These are phyloP conservation scores for Hypocreales sp. DNA, from an alignment of 2,329 filamentous ascomycete species.

Conservation along the genomic window DNA sequence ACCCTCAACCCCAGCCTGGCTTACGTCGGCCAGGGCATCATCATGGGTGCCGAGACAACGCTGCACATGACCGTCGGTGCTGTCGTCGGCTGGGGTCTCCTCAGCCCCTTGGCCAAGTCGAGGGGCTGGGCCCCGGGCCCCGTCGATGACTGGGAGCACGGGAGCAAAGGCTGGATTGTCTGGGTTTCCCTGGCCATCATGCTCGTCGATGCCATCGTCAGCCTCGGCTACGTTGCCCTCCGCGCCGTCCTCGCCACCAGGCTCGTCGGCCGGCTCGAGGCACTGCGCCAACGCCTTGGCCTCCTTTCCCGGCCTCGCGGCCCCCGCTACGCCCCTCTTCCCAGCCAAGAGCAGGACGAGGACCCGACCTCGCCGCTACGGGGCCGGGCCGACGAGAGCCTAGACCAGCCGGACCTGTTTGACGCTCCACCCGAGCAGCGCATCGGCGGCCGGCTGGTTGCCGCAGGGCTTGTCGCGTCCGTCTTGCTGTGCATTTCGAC, in stretches of 20 bases:
- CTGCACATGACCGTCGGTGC: slow-evolving; percentile 91
- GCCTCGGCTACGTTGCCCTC: slow-evolving; percentile 61
- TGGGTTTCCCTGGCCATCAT: slow-evolving; percentile 95
- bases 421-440: slow-evolving; percentile 78
- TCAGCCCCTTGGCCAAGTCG: slow-evolving; percentile 77
- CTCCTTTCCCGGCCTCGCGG: slow-evolving; percentile 4
- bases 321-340: slow-evolving; percentile 11
- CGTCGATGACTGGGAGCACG: slow-evolving; percentile 77
- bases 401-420: slow-evolving; percentile 32
- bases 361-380: not conserved
- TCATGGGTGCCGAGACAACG: slow-evolving; percentile 93
- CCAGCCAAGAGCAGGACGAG: slow-evolving; percentile 1
- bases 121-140: slow-evolving; percentile 80
- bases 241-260: slow-evolving; percentile 31
- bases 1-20: slow-evolving; percentile 93
- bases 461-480: slow-evolving; percentile 61
- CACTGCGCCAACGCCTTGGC: not conserved
- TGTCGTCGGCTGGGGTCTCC: slow-evolving; percentile 73
- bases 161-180: slow-evolving; percentile 97
- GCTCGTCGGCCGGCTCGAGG: not conserved
- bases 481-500: slow-evolving; percentile 66
- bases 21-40: slow-evolving; percentile 93
- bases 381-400: not conserved
- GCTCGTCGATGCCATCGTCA: slow-evolving; percentile 85
- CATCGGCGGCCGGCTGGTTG: slow-evolving; percentile 55